Evolutionary conservation across 768 basidiomycete species (phyloP), one percentile per base, ranked within the genome.

Genomic region (Suillus tomentosus): DNA sequence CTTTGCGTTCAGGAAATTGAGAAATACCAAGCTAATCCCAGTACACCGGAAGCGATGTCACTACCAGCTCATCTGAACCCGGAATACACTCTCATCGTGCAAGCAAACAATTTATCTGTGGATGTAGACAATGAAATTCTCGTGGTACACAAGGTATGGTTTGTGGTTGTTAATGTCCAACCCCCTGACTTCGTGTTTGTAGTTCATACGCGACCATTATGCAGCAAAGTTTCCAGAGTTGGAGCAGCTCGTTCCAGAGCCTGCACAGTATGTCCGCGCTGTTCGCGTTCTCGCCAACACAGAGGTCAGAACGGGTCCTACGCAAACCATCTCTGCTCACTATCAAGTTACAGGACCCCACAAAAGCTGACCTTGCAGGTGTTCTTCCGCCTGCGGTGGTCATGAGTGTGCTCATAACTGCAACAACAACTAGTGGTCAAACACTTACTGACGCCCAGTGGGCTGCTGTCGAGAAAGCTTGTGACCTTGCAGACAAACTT

Each of bases 181-280:
- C 54, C 64, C 31, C 64, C 70, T 62, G 43, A 55, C 40, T 13
- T 66, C 58, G 8, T 34, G 39, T 62, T 39, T 67, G 10, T 69
- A 96, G 92, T 99, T 98, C 82, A 96, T 99, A 72, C 89, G 97
- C 66, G 97, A 99, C 74, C 96, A 98, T 77, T 99, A 99, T 75
- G 87, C 91, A 0, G 84, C 91, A 36, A 92, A 94, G 67, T 99
- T 99, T 76, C 96, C 97, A 34, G 97, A 99, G 71, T 85, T 99
- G 36, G 97, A 99, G 75, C 94, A 97, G 70, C 86, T 99, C 39
- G 92, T 99, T 22, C 85, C 89, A 4, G 95, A 98, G 69, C 92
- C 97, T 9, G 82, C 87, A 57, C 92, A 95, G 83, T 99, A 94
- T 78, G 95, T 96, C 67, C 88, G 89, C 36, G 90, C 96, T 11